A percentile compares a stretch with the other conserved stretches of the same genome.
These are phyloP conservation scores for Poa annua DNA, from an alignment of 176 grass and related monocot species.

Conservation along the genomic window DNA sequence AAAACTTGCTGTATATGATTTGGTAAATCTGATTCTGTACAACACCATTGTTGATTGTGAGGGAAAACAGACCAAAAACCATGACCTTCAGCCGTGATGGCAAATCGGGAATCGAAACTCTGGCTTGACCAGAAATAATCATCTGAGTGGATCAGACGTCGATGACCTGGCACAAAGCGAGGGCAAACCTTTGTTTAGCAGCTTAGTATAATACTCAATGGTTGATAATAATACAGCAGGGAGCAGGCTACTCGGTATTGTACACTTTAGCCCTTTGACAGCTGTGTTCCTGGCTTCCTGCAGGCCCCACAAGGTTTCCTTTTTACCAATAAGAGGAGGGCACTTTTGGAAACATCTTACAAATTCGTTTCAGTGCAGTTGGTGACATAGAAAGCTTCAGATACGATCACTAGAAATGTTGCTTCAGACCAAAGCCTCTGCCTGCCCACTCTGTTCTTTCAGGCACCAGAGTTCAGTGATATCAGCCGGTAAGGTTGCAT, in stretches of 20 bases:
- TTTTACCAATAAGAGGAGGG: conserved; percentile 32
- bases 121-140: conserved; percentile 33
- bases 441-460: not conserved
- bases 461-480: too few species aligned
- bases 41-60: conserved; percentile 10
- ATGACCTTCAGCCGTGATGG: not conserved
- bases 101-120: not conserved
- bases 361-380: not conserved
- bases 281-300: conserved; percentile 32
- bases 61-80: not conserved
- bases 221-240: not conserved
- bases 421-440: not conserved
- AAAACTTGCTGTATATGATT: not conserved
- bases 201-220: conserved; percentile 22
- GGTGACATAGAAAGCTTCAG: too few species aligned
- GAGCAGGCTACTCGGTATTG: conserved; percentile 4
- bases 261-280: conserved; percentile 41
- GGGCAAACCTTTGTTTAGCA: conserved; percentile 29
- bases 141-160: conserved; percentile 27
- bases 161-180: conserved; percentile 35
- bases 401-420: too few species aligned
- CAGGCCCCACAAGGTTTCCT: conserved; percentile 25
- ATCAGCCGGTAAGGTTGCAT: too few species aligned
- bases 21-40: conserved; percentile 10
- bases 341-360: conserved; percentile 17